Percentiles rank a stretch among this genome's conserved stretches.
Conservation (phyloP, 169 alveolate species). For the Perkinsus marinus region DNA sequence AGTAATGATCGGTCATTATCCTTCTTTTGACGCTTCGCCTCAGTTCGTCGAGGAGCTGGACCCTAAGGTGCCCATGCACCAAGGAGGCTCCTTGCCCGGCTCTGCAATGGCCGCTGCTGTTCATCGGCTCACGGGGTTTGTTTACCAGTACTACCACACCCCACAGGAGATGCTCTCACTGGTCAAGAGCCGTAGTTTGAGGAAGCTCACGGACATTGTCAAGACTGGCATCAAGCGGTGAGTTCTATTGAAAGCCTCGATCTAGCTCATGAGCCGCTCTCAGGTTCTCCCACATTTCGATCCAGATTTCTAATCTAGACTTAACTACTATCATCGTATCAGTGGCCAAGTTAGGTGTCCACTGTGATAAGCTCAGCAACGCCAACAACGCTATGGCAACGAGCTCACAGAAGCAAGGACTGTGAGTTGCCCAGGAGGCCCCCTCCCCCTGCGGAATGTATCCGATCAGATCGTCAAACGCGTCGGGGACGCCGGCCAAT, state of each 20-base stretch:
- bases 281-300: neutral
- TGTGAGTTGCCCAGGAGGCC: neutral
- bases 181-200: neutral
- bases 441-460: too few relatives aligned
- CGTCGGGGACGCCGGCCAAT: neutral
- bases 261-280: neutral
- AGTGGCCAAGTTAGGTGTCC: neutral
- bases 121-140: neutral
- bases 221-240: neutral
- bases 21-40: neutral
- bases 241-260: neutral
- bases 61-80: neutral
- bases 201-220: neutral
- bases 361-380: neutral
- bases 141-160: neutral
- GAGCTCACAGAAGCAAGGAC: neutral
- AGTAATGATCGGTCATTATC: neutral
- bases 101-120: neutral
- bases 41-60: neutral
- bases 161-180: neutral
- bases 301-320: neutral
- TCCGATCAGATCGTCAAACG: neutral
- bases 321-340: neutral
- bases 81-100: neutral
- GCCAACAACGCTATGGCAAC: neutral